These are phyloP conservation scores for Salix udensis DNA, from an alignment of 345 rosid species.

Conservation along the genomic window DNA sequence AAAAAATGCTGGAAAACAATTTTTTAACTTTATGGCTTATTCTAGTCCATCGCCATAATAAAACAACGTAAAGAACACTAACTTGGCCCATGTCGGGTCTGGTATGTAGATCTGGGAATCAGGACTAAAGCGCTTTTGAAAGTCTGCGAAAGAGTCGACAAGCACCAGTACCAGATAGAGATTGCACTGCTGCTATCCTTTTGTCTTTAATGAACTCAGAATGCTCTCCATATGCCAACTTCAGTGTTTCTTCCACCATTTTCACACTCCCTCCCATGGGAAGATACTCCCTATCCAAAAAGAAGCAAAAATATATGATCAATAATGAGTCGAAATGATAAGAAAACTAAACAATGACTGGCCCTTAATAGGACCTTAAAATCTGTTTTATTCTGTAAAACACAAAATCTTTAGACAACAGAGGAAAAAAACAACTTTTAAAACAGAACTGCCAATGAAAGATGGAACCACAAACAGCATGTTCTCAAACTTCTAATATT, in stretches of 20 bases:
- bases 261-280: slow-evolving; percentile 96
- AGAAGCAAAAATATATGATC: not conserved
- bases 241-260: slow-evolving; percentile 85
- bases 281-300: slow-evolving; percentile 78
- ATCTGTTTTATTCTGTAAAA: too few relatives aligned
- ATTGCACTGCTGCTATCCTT: slow-evolving; percentile 83
- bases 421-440: too few relatives aligned
- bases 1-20: not conserved
- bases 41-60: not conserved
- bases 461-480: too few relatives aligned
- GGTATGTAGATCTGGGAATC: slow-evolving; percentile 88
- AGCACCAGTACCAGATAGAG: slow-evolving; percentile 96
- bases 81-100: slow-evolving; percentile 96
- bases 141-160: slow-evolving; percentile 96
- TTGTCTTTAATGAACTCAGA: slow-evolving; percentile 76
- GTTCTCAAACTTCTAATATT: too few relatives aligned
- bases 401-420: too few relatives aligned
- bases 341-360: too few relatives aligned
- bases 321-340: too few relatives aligned
- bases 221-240: slow-evolving; percentile 86
- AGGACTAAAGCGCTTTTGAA: slow-evolving; percentile 82
- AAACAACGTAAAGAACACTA: slow-evolving; percentile 27
- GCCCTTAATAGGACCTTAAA: too few relatives aligned
- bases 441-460: too few relatives aligned
- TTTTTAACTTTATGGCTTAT: not conserved